Percentiles rank a stretch among this genome's conserved stretches.
phyloP scores from a whole-genome alignment of 768 basidiomycete species.

The Calvatia gigantea region DNA sequence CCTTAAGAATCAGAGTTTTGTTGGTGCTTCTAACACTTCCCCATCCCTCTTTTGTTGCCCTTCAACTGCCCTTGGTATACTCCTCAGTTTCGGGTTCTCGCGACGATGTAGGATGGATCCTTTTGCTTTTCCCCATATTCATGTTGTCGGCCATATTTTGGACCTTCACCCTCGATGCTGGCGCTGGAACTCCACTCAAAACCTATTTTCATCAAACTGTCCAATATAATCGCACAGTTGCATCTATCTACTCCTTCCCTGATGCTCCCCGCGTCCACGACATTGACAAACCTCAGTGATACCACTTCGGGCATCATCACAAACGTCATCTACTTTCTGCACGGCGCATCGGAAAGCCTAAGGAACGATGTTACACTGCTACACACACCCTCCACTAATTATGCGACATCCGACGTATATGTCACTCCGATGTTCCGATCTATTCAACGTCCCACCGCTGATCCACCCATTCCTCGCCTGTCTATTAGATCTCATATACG shows the following conservation, averaged over 20 bases:
- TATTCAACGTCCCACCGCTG: too few relatives aligned
- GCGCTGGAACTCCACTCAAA: conserved; percentile 62
- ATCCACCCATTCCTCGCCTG: too few relatives aligned
- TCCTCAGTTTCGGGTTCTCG: conserved; percentile 57
- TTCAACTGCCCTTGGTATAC: conserved; percentile 55
- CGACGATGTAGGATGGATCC: conserved; percentile 21
- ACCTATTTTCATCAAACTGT: conserved; percentile 68
- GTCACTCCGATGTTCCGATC: too few relatives aligned
- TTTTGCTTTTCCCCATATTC: conserved; percentile 38
- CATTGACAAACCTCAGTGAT: background rate
- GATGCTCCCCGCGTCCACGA: conserved; percentile 19
- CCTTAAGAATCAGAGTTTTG: background rate
- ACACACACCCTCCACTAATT: too few relatives aligned
- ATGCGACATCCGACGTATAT: too few relatives aligned
- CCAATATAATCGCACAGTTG: conserved; percentile 31
- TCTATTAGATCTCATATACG: too few relatives aligned
- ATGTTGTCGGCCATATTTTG: conserved; percentile 41
- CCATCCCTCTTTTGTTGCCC: conserved; percentile 45
- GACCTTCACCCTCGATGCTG: conserved; percentile 61
- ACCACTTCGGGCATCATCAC: background rate
- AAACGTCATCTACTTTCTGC: conserved; percentile 39
- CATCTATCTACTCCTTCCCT: conserved; percentile 12
- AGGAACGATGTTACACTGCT: conserved; percentile 31
- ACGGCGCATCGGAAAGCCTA: conserved; percentile 41
- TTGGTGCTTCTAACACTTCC: conserved; percentile 43